Conservation (phyloP, 2,329 filamentous ascomycete genomes). For the Drechslerella dactyloides region DNA sequence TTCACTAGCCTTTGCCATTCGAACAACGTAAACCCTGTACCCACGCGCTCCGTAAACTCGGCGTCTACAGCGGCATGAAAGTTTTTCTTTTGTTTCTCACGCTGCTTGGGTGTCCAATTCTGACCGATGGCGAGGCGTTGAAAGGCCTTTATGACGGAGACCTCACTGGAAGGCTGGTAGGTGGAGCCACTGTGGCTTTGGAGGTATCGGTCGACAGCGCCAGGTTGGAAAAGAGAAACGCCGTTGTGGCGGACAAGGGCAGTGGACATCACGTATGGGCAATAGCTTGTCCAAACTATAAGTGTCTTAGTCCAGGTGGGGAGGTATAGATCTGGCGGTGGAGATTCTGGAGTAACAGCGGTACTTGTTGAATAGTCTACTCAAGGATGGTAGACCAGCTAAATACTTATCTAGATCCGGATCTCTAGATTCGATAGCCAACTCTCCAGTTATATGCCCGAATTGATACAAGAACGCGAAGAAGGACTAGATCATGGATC, state of each 20-base stretch:
- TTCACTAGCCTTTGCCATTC: constrained; percentile 45
- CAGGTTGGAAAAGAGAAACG: constrained; percentile 31
- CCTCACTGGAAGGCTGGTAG: constrained; percentile 19
- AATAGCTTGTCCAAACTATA: background rate
- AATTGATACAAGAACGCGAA: no score
- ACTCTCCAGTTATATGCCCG: no score
- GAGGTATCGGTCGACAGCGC: constrained; percentile 33
- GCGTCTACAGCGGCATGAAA: constrained; percentile 33
- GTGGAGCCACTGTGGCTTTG: constrained; percentile 11
- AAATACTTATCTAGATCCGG: no score
- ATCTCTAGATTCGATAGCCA: no score
- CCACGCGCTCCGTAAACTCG: constrained; percentile 35
- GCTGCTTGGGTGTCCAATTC: constrained; percentile 12
- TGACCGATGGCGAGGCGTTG: constrained; percentile 33
- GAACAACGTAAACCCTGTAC: constrained; percentile 8
- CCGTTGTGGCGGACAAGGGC: background rate
- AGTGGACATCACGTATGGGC: constrained; percentile 8
- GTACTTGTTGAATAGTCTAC: no score
- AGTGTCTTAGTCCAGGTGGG: no score
- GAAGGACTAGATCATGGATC: no score
- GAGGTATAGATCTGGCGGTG: no score
- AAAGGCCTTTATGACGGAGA: constrained; percentile 32
- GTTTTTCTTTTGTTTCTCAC: constrained; percentile 11
- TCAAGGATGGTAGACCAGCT: no score
- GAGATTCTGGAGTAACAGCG: no score